Percentiles rank a stretch among this genome's conserved stretches.
Evolutionary conservation across 805 yeast genomes (phyloP).

Genomic region (Pichia scutulata): DNA sequence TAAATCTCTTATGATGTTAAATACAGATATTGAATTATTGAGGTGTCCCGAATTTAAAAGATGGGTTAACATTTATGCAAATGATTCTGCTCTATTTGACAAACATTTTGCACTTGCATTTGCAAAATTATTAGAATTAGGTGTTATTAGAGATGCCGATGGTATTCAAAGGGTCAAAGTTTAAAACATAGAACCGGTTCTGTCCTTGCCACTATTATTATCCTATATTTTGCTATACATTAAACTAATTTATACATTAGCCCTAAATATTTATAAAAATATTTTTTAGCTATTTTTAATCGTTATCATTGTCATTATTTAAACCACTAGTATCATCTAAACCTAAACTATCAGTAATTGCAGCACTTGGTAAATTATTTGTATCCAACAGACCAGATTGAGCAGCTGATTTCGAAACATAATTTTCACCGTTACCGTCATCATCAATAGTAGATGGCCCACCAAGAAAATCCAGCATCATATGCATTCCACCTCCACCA

Average conservation of each 20-base stretch:
- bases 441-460: constrained; percentile 40
- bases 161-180: constrained; percentile 25
- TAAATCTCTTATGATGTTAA: constrained; percentile 68
- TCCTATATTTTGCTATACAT: background rate
- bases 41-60: constrained; percentile 50
- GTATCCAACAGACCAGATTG: constrained; percentile 44
- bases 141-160: constrained; percentile 30
- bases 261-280: background rate
- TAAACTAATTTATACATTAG: background rate
- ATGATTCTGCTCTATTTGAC: constrained; percentile 54
- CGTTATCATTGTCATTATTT: constrained; percentile 4
- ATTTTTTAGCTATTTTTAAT: background rate
- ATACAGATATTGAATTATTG: constrained; percentile 63
- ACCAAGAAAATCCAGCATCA: constrained; percentile 83
- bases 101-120: constrained; percentile 60
- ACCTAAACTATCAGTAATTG: constrained; percentile 36
- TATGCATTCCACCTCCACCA: constrained; percentile 88
- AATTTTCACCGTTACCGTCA: constrained; percentile 30
- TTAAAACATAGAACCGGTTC: constrained; percentile 1
- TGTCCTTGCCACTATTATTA: background rate
- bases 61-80: constrained; percentile 63
- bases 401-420: constrained; percentile 36
- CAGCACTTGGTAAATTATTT: constrained; percentile 48
- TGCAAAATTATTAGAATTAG: constrained; percentile 49
- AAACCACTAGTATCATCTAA: constrained; percentile 43